Conservation (phyloP, 2,329 filamentous ascomycete genomes). For the Chaetomiaceae sp. region DNA sequence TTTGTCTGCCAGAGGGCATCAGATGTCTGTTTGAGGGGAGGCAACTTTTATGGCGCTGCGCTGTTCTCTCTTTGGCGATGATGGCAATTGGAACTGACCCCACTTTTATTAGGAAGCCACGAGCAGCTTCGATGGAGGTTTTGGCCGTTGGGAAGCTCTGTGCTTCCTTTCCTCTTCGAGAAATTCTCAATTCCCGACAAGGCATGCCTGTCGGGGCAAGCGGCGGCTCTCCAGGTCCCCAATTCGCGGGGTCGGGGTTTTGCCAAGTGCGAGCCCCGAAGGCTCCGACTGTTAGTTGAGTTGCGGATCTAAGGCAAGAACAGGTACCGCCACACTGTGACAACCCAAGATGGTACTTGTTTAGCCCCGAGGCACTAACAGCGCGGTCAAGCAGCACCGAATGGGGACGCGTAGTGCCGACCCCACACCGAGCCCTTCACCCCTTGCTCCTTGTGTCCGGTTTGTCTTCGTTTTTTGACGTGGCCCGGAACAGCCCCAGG, state of each 20-base stretch:
- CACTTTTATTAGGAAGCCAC: not conserved
- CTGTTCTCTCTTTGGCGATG: not conserved
- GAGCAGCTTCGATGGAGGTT: not conserved
- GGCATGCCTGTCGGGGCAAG: not conserved
- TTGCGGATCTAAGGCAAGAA: not conserved
- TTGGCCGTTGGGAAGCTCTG: not conserved
- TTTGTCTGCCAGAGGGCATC: slow-evolving; percentile 1
- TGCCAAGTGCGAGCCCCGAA: slow-evolving; percentile 17
- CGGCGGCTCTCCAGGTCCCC: not conserved
- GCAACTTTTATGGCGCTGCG: too few species aligned
- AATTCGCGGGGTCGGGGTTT: slow-evolving; percentile 4
- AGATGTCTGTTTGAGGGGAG: too few species aligned
- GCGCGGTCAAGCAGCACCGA: not conserved
- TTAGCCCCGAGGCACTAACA: not conserved
- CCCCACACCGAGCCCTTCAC: slow-evolving; percentile 7
- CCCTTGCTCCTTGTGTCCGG: slow-evolving; percentile 16
- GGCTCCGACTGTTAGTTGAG: slow-evolving; percentile 7
- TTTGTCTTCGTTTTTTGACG: slow-evolving; percentile 27
- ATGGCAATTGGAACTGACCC: not conserved
- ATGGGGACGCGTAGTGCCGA: not conserved
- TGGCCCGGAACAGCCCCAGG: slow-evolving; percentile 5
- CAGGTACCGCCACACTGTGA: not conserved
- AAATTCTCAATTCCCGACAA: slow-evolving; percentile 1
- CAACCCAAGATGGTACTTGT: too few species aligned
- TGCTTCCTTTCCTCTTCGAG: slow-evolving; percentile 2